Evolutionary conservation across 139 green algal species (phyloP), one percentile per base, ranked within the genome.

Genomic region (Chlorella ohadii): DNA sequence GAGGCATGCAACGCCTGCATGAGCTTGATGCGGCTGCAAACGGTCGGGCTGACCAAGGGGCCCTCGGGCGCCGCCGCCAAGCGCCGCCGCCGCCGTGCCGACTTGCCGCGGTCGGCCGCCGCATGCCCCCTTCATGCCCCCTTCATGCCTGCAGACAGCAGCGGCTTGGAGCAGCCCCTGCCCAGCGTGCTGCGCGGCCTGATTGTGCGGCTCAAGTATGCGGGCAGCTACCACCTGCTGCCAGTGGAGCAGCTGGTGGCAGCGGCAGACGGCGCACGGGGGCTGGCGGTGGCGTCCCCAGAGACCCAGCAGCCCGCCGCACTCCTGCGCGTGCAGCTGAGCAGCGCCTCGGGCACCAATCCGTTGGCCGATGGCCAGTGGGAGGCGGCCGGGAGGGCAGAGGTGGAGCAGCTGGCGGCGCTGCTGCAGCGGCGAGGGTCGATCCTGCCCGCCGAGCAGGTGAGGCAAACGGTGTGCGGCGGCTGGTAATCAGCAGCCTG

Each of bases 141-240:
- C 44, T 51, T 51, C 44, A 51, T 9, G 44, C 31, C 9, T 9
- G 19, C 19, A 27, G n/a, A 1, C 31, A 41, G 33, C 31, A 25
- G 66, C 17, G 66, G 9, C 51, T 51, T 6, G 44, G 7, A 51
- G 44, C 31, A 33, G 7, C 65, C 15, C 33, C 13, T 33, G 17
- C 65, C 68, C 38, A 75, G 68, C 38, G 68, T 75, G 68, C 68
- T 75, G 68, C 36, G 23, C 34, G 68, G 68, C 38, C 3, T 33
- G 22, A 7, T 75, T 7, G 68, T 34, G 36, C 68, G 68, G 23
- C n/a, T 75, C 38, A 56, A 51, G 38, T 31, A 34, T 27, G 68
- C 36, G 16, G 68, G 68, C 7, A 6, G 23, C 23, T 75, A 75
- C 68, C 38, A 33, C 68, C 68, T 75, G 68, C 38, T 41, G 38